Base-by-base conservation (phyloP, 176 grass and related monocot genomes). In the Triticum dicoccoides region DNA sequence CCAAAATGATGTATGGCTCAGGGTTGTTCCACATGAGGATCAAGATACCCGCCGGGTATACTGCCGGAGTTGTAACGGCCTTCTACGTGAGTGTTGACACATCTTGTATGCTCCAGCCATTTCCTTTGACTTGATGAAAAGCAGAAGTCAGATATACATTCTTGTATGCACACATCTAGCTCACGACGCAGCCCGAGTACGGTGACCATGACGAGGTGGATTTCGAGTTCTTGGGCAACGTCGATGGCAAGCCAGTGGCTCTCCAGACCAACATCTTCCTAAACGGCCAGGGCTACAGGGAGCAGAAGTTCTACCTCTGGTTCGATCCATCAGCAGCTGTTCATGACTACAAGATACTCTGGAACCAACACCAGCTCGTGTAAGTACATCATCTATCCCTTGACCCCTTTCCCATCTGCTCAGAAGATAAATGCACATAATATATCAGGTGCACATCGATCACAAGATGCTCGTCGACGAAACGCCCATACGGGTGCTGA, bases 231-330 rank as follows among this genome's bases (percentile, higher is more conserved):
- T 32, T 94, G 18, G 92, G 94, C 38, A 69, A 94, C 58, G 83
- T 69, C 79, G 52, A 84, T 77, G 92, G 94, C 58, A 69, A 82
- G 20, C 88, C 88, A 2, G 21, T 94, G 32, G 87, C 85, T 18
- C 83, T 97, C 9, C 94, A 92, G 76, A 94, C 94, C 9, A 94
- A 97, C 83, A 82, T 96, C 67, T 92, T 88, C 82, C 74, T 88
- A 68, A 84, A 92, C n/a, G 91, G 89, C 44, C 68, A 79, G 1
- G 89, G 91, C 41, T n/a, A 68, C 34, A 80, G 89, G 85, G 91
- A 92, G 85, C 87, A 96, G 70, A 80, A 84, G 20, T 61, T 89
- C 11, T 5, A 21, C 0, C 67, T 87, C 18, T 87, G 89, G 94
- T 95, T 93, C 64, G 93, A 95, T 65, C 93, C 93, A 14, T 65